phyloP scores from a whole-genome alignment of 1,139 yeast species.

The Sugiyamaella sp. region DNA sequence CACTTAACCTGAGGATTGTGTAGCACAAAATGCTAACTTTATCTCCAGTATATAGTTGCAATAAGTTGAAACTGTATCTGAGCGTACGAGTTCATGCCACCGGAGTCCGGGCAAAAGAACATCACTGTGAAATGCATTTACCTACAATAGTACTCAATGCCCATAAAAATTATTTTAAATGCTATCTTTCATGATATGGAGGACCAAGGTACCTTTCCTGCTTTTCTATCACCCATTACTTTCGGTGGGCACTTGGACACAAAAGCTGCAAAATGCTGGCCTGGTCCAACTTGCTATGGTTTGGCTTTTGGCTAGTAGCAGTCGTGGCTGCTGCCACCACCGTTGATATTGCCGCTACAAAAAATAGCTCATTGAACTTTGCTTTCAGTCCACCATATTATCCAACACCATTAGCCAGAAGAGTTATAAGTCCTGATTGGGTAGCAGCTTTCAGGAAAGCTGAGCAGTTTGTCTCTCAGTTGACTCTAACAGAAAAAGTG shows the following conservation, averaged over 20 bases:
- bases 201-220: not conserved
- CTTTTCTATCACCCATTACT: no score
- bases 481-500: slow-evolving; percentile 61
- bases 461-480: slow-evolving; percentile 53
- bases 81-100: no score
- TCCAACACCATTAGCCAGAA: slow-evolving; percentile 32
- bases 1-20: no score
- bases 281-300: not conserved
- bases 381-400: slow-evolving; percentile 30
- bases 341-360: not conserved
- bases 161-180: no score
- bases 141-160: no score
- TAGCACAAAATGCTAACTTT: no score
- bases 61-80: no score
- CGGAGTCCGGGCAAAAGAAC: no score
- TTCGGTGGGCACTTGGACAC: not conserved
- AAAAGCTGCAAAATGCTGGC: not conserved
- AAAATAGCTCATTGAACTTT: slow-evolving; percentile 11
- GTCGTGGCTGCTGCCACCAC: not conserved
- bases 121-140: no score
- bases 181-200: no score
- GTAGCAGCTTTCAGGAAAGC: slow-evolving; percentile 60
- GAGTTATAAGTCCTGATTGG: slow-evolving; percentile 49
- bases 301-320: not conserved
- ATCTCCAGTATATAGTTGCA: no score